Evolutionary conservation across 2,329 filamentous ascomycete genomes (phyloP).

Genomic region (Pyricularia sp.): DNA sequence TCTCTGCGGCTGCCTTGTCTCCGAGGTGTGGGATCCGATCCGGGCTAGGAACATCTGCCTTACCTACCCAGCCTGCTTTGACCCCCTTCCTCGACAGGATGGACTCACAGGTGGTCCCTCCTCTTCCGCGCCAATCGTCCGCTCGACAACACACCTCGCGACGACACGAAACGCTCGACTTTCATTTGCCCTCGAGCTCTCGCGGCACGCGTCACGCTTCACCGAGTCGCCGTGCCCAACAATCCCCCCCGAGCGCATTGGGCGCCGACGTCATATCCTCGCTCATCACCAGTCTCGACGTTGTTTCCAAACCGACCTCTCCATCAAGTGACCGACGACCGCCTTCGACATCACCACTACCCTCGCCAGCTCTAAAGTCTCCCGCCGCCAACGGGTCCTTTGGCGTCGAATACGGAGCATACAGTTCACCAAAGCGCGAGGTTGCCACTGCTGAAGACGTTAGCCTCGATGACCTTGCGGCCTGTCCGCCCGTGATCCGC

Average conservation of each 20-base stretch:
- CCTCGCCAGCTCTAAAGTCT: conserved; percentile 17
- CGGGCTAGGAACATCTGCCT: neutral
- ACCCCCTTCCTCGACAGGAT: neutral
- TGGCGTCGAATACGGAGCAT: conserved; percentile 62
- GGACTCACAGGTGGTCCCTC: conserved; percentile 1
- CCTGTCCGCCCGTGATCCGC: conserved; percentile 58
- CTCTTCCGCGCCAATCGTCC: conserved; percentile 2
- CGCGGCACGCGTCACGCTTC: conserved; percentile 3
- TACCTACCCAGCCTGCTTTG: neutral
- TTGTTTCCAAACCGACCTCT: conserved; percentile 54
- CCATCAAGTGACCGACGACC: conserved; percentile 48
- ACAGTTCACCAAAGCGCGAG: conserved; percentile 36
- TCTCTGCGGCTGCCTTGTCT: neutral
- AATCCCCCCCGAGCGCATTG: conserved; percentile 26
- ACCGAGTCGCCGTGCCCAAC: conserved; percentile 9
- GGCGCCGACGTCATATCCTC: conserved; percentile 55
- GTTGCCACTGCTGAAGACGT: conserved; percentile 33
- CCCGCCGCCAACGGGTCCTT: conserved; percentile 39
- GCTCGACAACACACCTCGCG: neutral
- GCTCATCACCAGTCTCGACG: conserved; percentile 56
- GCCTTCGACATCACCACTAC: conserved; percentile 12
- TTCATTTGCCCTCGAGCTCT: neutral
- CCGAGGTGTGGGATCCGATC: neutral
- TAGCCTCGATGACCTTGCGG: conserved; percentile 46
- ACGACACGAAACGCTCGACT: neutral